Evolutionary conservation across 176 grass and related monocot species (phyloP).

Genomic region (Ensete ventricosum): DNA sequence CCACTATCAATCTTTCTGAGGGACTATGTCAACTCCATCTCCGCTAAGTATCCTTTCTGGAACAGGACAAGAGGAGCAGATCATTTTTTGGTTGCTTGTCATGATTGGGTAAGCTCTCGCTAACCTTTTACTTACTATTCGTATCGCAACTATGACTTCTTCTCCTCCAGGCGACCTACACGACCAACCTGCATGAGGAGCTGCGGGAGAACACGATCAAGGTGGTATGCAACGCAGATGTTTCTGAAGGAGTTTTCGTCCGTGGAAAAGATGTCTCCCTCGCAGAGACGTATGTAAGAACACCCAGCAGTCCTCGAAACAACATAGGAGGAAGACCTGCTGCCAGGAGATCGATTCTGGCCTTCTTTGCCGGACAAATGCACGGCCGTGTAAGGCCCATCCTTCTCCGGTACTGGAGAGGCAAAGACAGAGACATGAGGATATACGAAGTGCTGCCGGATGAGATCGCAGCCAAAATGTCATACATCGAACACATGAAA

Average conservation of each 20-base stretch:
- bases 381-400: background rate
- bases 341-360: background rate
- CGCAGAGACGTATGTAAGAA: background rate
- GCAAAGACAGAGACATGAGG: background rate
- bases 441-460: background rate
- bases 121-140: background rate
- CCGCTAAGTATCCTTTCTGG: slow-evolving; percentile 4
- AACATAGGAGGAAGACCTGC: slow-evolving; percentile 1
- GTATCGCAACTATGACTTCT: background rate
- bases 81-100: slow-evolving; percentile 4
- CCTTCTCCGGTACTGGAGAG: background rate
- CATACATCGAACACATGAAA: background rate
- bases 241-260: slow-evolving; percentile 1
- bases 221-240: slow-evolving; percentile 1
- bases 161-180: background rate
- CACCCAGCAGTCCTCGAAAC: background rate
- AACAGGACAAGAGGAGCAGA: slow-evolving; percentile 6
- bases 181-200: background rate
- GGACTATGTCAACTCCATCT: background rate
- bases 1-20: background rate
- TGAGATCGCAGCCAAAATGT: background rate
- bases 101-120: background rate
- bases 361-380: background rate
- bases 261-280: slow-evolving; percentile 1
- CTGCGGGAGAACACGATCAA: background rate